These are phyloP conservation scores for Suillus hirtellus DNA, from an alignment of 768 basidiomycete species.

Conservation along the genomic window DNA sequence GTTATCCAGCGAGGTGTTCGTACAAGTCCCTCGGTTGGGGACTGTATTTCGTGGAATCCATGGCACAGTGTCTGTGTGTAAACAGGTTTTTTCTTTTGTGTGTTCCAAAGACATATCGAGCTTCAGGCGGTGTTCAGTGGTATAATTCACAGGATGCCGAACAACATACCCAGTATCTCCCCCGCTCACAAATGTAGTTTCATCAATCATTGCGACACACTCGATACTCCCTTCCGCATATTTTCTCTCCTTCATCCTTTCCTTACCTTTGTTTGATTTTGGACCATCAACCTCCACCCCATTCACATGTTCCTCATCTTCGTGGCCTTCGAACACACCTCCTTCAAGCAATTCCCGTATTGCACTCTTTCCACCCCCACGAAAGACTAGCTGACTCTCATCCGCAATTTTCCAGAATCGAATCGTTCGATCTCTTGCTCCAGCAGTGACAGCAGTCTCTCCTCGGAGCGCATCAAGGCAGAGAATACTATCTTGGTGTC, in stretches of 20 bases:
- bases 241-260: constrained; percentile 40
- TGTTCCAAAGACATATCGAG: constrained; percentile 91
- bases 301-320: constrained; percentile 49
- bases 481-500: constrained; percentile 89
- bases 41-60: constrained; percentile 71
- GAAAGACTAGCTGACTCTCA: constrained; percentile 92
- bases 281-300: constrained; percentile 33
- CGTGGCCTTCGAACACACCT: constrained; percentile 56
- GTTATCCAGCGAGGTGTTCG: constrained; percentile 91
- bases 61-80: constrained; percentile 87
- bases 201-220: constrained; percentile 93
- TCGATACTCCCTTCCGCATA: constrained; percentile 93
- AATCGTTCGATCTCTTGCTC: constrained; percentile 87
- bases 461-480: constrained; percentile 77
- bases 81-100: constrained; percentile 91
- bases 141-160: constrained; percentile 7
- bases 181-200: constrained; percentile 87
- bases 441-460: constrained; percentile 85
- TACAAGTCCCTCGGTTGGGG: constrained; percentile 73
- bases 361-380: constrained; percentile 88
- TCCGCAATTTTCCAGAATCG: constrained; percentile 97
- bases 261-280: constrained; percentile 35
- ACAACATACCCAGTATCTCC: constrained; percentile 90
- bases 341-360: constrained; percentile 83
- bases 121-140: constrained; percentile 28